Base-by-base conservation (phyloP, 306 rosid species). In the Gastrolobium villosum region DNA sequence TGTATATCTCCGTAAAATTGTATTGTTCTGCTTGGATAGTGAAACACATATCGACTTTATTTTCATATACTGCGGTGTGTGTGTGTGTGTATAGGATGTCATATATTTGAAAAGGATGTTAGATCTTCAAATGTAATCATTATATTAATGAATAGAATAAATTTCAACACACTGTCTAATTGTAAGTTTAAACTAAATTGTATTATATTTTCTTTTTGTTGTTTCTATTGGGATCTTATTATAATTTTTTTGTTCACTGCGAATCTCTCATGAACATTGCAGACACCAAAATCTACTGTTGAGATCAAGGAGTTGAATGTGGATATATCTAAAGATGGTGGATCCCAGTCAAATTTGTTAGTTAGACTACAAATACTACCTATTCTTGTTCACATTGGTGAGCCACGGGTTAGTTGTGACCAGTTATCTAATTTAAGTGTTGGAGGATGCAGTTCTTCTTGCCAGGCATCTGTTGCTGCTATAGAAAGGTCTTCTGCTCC, bases 241-340 rank as follows among this genome's bases (percentile, higher is more conserved):
- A 53, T 45, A 61, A 41, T 40, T 30, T 75, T 54, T 55, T 81
- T 44, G 67, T n/a, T 85, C 67, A 59, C 75, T 72, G 65, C 62
- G 31, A 70, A 50, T 86, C 72, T 77, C 74, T 82, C 62, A 60
- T 76, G 59, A 76, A 83, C 84, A 78, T 81, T 79, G 87, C 96
- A 96, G 99, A 89, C 91, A 26, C 96, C 94, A 73, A 96, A 91
- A 84, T 88, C 61, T 78, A 85, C 90, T 32, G 44, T 93, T 72
- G 98, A 96, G 83, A 87, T 93, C 74, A 96, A 96, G 89, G 99
- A 90, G 74, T 86, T 96, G 85, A 84, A 84, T 69, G 80, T 90
- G 79, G 97, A 93, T 81, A 86, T 93, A 75, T 91, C 93, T 73
- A 96, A 91, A 87, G 94, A 88, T 80, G 92, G 92, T 71, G 89